These are phyloP conservation scores for Talaromyces sp. DNA, from an alignment of 2,329 filamentous ascomycete species.

Conservation along the genomic window DNA sequence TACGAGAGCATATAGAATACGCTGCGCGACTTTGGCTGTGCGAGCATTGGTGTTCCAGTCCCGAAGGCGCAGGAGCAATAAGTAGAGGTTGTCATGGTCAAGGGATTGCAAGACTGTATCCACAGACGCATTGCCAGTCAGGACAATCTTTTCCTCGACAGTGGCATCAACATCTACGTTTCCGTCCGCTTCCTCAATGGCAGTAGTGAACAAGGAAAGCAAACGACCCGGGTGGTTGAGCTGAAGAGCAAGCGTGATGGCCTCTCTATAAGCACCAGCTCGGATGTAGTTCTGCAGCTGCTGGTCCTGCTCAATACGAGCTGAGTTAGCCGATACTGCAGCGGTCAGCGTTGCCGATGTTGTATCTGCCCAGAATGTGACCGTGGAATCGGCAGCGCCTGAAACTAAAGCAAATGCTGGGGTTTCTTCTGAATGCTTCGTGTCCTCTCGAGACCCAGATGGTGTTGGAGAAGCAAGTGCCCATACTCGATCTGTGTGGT, in stretches of 20 bases:
- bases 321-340: conserved; percentile 65
- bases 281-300: conserved; percentile 89
- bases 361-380: conserved; percentile 95
- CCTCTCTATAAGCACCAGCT: conserved; percentile 81
- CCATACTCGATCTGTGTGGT: conserved; percentile 95
- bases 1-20: conserved; percentile 73
- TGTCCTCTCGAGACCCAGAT: conserved; percentile 26
- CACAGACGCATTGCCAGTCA: conserved; percentile 52
- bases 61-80: conserved; percentile 71
- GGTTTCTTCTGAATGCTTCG: conserved; percentile 42
- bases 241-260: conserved; percentile 83
- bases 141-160: conserved; percentile 20
- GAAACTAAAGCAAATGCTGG: conserved; percentile 62
- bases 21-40: conserved; percentile 78
- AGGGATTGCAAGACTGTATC: conserved; percentile 77
- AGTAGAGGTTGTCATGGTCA: conserved; percentile 78
- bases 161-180: conserved; percentile 25
- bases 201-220: conserved; percentile 74
- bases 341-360: conserved; percentile 72
- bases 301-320: conserved; percentile 89
- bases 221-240: conserved; percentile 90
- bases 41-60: conserved; percentile 98
- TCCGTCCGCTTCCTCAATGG: conserved; percentile 68
- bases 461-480: conserved; percentile 64
- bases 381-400: conserved; percentile 82